Base-by-base conservation (phyloP, 306 rosid species). In the Vigna angularis region DNA sequence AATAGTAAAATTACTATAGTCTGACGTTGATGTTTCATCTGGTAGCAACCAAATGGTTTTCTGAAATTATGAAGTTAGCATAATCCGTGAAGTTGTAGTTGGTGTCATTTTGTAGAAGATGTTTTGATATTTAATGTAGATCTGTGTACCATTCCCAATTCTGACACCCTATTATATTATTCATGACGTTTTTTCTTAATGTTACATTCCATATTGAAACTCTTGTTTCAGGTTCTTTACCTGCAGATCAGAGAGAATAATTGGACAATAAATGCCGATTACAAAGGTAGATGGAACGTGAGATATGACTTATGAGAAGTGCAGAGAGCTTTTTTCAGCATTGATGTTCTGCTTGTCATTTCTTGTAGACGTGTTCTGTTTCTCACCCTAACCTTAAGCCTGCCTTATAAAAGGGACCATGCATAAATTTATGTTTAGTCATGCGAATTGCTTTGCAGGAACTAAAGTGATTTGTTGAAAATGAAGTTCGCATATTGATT, bases 221-320 rank as follows among this genome's bases (percentile, higher is more conserved):
- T 63, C 55, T 79, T 78, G 66, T 78, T 68, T 67, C 90, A 96
- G 99, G 88, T 91, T 80, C 98, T 98, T 20, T 96, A 96, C 80
- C n/a, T 90, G 81, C 98, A 96, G 96, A 77, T 96, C 79, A 93
- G 96, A 85, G 99, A 96, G 89, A 96, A 96, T 77, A 96, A 93
- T 82, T 96, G 97, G 99, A 87, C 96, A 7, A 59, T 93, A 24
- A 96, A 91, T 81, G 91, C 89, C 0, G 90, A 96, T 79, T 74
- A 86, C 81, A 90, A 90, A 76, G 98, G 99, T 66, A 87, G 87
- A 86, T 96, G 99, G 99, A 90, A 86, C 51, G 89, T 96, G 84
- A 93, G 97, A 85, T 91, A 57, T 83, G 97, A 93, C 74, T 78
- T 96, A 82, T 96, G 79, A 93, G 90, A 76, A 76, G 50, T 65